phyloP scores from a whole-genome alignment of 2,329 filamentous ascomycete genomes.

The Fusarium sp. region DNA sequence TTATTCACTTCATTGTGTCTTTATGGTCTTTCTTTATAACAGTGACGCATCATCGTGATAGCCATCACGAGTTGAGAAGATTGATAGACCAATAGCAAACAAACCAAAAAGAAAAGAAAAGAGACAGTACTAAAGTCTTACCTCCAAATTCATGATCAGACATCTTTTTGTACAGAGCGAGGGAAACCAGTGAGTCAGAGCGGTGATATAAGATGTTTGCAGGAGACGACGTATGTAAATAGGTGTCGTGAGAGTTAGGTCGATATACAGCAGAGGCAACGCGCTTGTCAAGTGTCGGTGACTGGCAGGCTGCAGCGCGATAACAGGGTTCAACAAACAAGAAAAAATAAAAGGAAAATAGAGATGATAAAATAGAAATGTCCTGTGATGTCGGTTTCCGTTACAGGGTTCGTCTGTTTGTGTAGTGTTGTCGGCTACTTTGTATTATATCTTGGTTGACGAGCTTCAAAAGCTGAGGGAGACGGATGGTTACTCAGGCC shows the following conservation, averaged over 20 bases:
- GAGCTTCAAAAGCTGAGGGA: conserved; percentile 28
- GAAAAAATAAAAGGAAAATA: not conserved
- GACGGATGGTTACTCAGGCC: conserved; percentile 41
- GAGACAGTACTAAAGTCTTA: conserved; percentile 50
- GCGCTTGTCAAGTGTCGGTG: conserved; percentile 22
- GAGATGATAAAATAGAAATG: not conserved
- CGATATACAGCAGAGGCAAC: conserved; percentile 27
- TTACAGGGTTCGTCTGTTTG: conserved; percentile 8
- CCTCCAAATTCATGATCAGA: conserved; percentile 73
- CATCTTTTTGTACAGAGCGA: conserved; percentile 53
- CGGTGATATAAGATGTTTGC: conserved; percentile 19
- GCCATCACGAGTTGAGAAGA: conserved; percentile 6
- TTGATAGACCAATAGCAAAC: not conserved
- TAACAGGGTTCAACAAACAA: conserved; percentile 4
- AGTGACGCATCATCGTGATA: conserved; percentile 30
- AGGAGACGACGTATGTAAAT: conserved; percentile 6
- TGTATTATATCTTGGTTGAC: conserved; percentile 15
- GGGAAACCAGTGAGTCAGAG: conserved; percentile 1
- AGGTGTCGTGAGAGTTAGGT: not conserved
- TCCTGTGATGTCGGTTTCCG: not conserved
- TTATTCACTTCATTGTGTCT: not conserved
- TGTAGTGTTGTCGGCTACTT: conserved; percentile 9
- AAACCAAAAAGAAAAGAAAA: conserved; percentile 17
- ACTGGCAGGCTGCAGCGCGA: conserved; percentile 21
- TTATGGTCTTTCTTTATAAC: not conserved